phyloP scores from a whole-genome alignment of 805 yeast species.

The Candida ficus region DNA sequence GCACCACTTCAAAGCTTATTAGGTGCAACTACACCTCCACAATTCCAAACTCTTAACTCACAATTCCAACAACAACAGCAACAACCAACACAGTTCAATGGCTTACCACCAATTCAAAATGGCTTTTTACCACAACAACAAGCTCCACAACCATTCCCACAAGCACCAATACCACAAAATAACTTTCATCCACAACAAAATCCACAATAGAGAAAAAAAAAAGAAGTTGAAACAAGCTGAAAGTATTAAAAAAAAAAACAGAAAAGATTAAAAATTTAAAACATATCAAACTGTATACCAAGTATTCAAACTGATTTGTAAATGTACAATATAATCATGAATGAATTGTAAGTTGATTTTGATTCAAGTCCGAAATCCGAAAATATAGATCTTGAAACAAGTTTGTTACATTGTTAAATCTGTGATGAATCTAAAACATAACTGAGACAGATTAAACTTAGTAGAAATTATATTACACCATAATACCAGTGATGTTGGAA shows the following conservation, averaged over 20 bases:
- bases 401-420: neutral
- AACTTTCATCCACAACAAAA: neutral
- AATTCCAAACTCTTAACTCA: conserved; percentile 1
- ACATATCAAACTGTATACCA: too few relatives aligned
- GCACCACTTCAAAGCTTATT: too few relatives aligned
- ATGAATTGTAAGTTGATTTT: too few relatives aligned
- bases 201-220: too few relatives aligned
- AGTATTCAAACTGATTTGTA: too few relatives aligned
- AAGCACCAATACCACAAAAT: neutral
- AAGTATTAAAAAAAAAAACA: too few relatives aligned
- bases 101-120: neutral
- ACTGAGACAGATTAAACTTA: neutral
- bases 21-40: neutral
- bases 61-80: conserved; percentile 8
- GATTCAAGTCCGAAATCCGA: neutral
- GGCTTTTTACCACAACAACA: neutral
- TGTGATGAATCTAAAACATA: neutral
- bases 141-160: neutral
- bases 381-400: neutral
- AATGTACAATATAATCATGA: too few relatives aligned
- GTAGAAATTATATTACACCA: too few relatives aligned
- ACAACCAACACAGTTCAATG: neutral
- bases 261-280: too few relatives aligned
- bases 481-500: too few relatives aligned
- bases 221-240: too few relatives aligned